Evolutionary conservation across 768 basidiomycete species (phyloP).

Genomic region (Russula sp.): DNA sequence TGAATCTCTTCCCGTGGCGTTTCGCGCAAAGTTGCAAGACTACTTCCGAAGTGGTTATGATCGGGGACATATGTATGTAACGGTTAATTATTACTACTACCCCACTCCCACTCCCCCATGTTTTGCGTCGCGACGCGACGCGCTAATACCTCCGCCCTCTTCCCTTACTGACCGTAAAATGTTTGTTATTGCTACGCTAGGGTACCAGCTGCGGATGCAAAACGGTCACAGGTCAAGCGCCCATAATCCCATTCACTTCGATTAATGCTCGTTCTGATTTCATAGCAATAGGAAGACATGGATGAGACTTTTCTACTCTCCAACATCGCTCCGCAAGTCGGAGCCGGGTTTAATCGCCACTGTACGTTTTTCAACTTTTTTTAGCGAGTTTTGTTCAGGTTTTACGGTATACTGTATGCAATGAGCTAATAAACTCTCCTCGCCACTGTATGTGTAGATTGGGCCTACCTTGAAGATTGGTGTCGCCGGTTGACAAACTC

Average conservation of each 20-base stretch:
- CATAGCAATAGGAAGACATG: conserved; percentile 69
- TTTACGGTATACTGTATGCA: background rate
- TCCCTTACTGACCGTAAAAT: background rate
- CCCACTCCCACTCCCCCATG: background rate
- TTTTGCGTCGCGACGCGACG: background rate
- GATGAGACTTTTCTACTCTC: conserved; percentile 92
- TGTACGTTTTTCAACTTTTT: conserved; percentile 50
- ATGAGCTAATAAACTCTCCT: conserved; percentile 1
- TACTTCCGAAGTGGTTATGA: conserved; percentile 95
- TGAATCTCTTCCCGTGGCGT: conserved; percentile 64
- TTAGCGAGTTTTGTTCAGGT: too few species aligned
- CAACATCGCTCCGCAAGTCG: conserved; percentile 98
- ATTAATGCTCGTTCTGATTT: conserved; percentile 2
- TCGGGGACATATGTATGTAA: conserved; percentile 96
- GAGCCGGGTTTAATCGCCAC: conserved; percentile 95
- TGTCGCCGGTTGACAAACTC: conserved; percentile 82
- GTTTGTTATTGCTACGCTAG: conserved; percentile 38
- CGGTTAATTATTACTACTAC: conserved; percentile 33
- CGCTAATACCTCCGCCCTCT: too few species aligned
- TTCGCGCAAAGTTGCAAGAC: conserved; percentile 82
- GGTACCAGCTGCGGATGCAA: conserved; percentile 97
- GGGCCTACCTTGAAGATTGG: conserved; percentile 97
- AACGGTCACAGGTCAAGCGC: conserved; percentile 65
- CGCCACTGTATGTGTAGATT: conserved; percentile 63
- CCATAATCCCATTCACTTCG: background rate